Conservation (phyloP, 106 monocot genomes). For the Dendrobium huoshanense region DNA sequence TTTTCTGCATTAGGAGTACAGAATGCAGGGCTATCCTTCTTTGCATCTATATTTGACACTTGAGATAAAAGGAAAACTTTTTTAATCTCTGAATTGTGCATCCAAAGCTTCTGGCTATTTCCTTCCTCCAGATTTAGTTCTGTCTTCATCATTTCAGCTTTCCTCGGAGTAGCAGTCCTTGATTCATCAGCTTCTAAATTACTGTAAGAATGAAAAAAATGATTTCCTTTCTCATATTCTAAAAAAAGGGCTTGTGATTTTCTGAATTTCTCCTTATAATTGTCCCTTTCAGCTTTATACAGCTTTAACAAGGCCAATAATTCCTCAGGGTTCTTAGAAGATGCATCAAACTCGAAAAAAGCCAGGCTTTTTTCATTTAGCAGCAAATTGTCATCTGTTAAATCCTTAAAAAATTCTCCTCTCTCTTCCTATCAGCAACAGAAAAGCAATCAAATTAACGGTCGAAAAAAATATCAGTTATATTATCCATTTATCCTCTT, state of each 20-base stretch:
- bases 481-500: neutral
- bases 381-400: conserved; percentile 17
- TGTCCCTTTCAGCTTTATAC: conserved; percentile 17
- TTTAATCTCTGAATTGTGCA: too few relatives aligned
- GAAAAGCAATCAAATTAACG: neutral
- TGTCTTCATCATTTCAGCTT: conserved; percentile 13
- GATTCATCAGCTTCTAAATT: conserved; percentile 13
- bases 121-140: conserved; percentile 1
- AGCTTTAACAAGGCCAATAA: conserved; percentile 10
- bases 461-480: neutral
- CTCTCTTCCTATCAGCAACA: conserved; percentile 3
- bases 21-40: conserved; percentile 14
- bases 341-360: conserved; percentile 13
- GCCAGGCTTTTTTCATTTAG: conserved; percentile 8
- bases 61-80: conserved; percentile 8
- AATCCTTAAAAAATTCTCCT: conserved; percentile 14
- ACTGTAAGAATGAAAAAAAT: neutral
- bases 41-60: conserved; percentile 12
- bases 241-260: conserved; percentile 17
- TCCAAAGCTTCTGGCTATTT: neutral
- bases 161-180: neutral
- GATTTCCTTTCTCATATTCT: conserved; percentile 15
- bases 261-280: conserved; percentile 11
- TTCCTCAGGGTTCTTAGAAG: conserved; percentile 11
- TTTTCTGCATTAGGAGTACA: conserved; percentile 11